Percentiles rank a stretch among this genome's conserved stretches.
Evolutionary conservation across 2,329 filamentous ascomycete species (phyloP).

Genomic region (Aspergillus costaricaensis): DNA sequence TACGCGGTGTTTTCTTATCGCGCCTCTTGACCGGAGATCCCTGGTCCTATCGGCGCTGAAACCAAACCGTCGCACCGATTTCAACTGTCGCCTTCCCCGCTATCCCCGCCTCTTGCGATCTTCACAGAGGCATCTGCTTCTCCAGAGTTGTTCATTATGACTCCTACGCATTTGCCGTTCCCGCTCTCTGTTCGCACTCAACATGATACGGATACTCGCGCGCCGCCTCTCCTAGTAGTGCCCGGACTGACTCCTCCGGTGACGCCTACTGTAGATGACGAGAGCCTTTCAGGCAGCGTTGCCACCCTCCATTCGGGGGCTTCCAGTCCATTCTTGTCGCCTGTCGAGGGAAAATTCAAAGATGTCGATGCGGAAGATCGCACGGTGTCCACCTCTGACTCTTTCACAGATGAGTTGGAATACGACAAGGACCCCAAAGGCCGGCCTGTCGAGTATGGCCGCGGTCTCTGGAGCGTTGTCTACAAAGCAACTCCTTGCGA

Average conservation of each 20-base stretch:
- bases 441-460: slow-evolving; percentile 43
- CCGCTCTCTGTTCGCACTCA: slow-evolving; percentile 33
- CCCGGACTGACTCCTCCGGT: slow-evolving; percentile 38
- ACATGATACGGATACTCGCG: slow-evolving; percentile 12
- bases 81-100: slow-evolving; percentile 12
- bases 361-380: slow-evolving; percentile 5
- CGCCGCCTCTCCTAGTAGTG: slow-evolving; percentile 16
- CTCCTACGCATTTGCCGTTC: slow-evolving; percentile 22
- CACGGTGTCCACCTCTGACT: slow-evolving; percentile 11
- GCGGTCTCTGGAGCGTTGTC: slow-evolving; percentile 52
- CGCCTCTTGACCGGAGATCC: background rate
- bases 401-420: slow-evolving; percentile 39
- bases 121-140: background rate
- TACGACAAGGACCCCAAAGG: slow-evolving; percentile 31
- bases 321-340: slow-evolving; percentile 11
- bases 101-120: background rate
- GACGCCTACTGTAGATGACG: slow-evolving; percentile 33
- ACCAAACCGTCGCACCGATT: background rate
- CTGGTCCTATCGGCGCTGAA: background rate
- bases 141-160: slow-evolving; percentile 11
- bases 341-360: slow-evolving; percentile 5
- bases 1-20: background rate
- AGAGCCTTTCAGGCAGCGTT: slow-evolving; percentile 11
- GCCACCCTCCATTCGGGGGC: slow-evolving; percentile 6
- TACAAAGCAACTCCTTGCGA: slow-evolving; percentile 42